These are phyloP conservation scores for Oenanthe sinensis DNA, from an alignment of 129 eudicot genomes.

Conservation along the genomic window DNA sequence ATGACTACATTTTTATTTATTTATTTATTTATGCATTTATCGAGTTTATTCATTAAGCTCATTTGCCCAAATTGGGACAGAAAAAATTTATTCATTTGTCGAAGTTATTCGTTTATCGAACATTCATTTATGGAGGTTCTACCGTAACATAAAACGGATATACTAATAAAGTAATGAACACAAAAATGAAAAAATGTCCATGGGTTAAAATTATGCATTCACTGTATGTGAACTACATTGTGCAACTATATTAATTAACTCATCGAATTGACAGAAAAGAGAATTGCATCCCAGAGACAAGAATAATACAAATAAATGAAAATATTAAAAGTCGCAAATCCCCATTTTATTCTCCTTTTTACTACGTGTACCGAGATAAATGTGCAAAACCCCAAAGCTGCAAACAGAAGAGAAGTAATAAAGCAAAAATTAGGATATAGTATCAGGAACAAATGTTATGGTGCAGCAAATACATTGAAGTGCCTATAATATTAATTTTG, in stretches of 20 bases:
- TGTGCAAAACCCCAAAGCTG: constrained; percentile 11
- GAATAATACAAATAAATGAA: not conserved
- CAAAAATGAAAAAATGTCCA: not conserved
- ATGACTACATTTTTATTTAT: too few species aligned
- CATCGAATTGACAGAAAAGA: not conserved
- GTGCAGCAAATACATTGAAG: not conserved
- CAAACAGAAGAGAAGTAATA: not conserved
- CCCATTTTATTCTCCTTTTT: not conserved
- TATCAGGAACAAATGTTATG: not conserved
- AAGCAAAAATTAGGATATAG: not conserved
- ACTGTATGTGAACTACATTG: not conserved
- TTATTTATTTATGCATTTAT: too few species aligned
- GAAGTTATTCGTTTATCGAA: too few species aligned
- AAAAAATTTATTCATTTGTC: too few species aligned
- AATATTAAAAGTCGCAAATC: not conserved
- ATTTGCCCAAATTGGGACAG: too few species aligned
- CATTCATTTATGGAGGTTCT: too few species aligned
- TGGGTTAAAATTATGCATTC: not conserved
- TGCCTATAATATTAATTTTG: not conserved
- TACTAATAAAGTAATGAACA: too few species aligned
- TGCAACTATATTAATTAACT: not conserved
- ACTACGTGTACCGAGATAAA: not conserved
- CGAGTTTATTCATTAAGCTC: too few species aligned
- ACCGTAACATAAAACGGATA: too few species aligned
- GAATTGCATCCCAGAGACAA: not conserved